These are phyloP conservation scores for Malus hybrid DNA, from an alignment of 331 rosid species.

Conservation along the genomic window DNA sequence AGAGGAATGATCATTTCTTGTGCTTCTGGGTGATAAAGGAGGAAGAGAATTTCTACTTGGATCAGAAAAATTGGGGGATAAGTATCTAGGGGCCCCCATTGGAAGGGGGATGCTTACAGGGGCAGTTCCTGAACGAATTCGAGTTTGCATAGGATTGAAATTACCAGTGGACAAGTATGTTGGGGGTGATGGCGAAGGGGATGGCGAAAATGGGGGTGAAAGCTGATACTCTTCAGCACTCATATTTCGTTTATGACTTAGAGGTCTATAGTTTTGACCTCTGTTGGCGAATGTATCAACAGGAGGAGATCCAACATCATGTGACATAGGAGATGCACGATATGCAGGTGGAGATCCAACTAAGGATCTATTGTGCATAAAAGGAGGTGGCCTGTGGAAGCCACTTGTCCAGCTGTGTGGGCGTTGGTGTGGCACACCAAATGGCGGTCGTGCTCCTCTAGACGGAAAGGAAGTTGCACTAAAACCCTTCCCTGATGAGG, in stretches of 20 bases:
- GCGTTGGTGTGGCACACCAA: slow-evolving; percentile 35
- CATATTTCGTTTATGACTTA: slow-evolving; percentile 30
- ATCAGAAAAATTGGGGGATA: slow-evolving; percentile 66
- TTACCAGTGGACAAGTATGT: slow-evolving; percentile 28
- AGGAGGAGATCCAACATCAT: slow-evolving; percentile 52
- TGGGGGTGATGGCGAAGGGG: slow-evolving; percentile 81
- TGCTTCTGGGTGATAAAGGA: slow-evolving; percentile 70
- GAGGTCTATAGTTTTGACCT: slow-evolving; percentile 31
- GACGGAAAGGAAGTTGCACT: slow-evolving; percentile 49
- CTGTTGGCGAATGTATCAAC: slow-evolving; percentile 35
- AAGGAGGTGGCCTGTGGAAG: slow-evolving; percentile 45
- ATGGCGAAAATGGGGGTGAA: slow-evolving; percentile 81
- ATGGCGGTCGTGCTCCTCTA: slow-evolving; percentile 41
- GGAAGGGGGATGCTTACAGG: slow-evolving; percentile 75
- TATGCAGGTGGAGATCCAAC: slow-evolving; percentile 57
- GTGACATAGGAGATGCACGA: slow-evolving; percentile 42
- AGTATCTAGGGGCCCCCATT: slow-evolving; percentile 41
- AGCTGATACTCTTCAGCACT: slow-evolving; percentile 67
- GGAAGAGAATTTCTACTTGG: slow-evolving; percentile 62
- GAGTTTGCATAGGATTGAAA: slow-evolving; percentile 38
- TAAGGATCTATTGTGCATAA: slow-evolving; percentile 31
- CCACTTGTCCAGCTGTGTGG: slow-evolving; percentile 84
- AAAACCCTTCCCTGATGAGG: slow-evolving; percentile 47
- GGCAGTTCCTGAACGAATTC: slow-evolving; percentile 57
- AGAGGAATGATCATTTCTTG: slow-evolving; percentile 43